These are phyloP conservation scores for Lignosus rhinocerotis DNA, from an alignment of 1,284 basidiomycete genomes.

Conservation along the genomic window DNA sequence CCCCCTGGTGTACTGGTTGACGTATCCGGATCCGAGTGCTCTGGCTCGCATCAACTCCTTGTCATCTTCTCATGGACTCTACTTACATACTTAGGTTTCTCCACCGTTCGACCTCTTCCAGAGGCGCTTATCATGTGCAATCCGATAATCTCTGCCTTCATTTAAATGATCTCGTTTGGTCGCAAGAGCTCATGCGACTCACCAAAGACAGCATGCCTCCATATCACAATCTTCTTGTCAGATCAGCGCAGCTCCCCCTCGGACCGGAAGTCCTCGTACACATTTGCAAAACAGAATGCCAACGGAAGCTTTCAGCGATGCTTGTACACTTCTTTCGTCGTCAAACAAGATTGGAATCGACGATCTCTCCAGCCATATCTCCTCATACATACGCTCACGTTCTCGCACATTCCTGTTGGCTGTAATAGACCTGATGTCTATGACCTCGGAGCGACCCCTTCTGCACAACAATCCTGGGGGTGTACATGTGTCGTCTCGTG, in stretches of 20 bases:
- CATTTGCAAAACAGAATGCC: background rate
- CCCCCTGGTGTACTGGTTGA: background rate
- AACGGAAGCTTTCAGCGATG: background rate
- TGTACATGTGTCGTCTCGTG: background rate
- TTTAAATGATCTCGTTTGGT: constrained; percentile 1
- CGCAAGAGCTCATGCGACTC: background rate
- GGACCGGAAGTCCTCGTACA: background rate
- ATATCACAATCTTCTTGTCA: background rate
- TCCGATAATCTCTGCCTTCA: constrained; percentile 5
- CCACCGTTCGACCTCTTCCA: background rate
- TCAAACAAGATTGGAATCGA: background rate
- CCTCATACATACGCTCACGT: background rate
- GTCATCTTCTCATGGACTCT: background rate
- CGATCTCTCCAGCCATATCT: background rate
- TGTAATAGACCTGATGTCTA: too few relatives aligned
- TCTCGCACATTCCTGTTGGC: too few relatives aligned
- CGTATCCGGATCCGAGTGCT: too few relatives aligned
- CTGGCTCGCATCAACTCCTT: background rate
- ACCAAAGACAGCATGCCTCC: background rate
- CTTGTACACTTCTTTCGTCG: background rate
- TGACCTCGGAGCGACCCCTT: too few relatives aligned
- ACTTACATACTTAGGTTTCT: too few relatives aligned
- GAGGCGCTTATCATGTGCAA: background rate
- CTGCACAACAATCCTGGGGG: too few relatives aligned
- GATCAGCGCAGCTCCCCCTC: constrained; percentile 4